These are phyloP conservation scores for Collybia mongolica DNA, from an alignment of 768 basidiomycete species.

Conservation along the genomic window DNA sequence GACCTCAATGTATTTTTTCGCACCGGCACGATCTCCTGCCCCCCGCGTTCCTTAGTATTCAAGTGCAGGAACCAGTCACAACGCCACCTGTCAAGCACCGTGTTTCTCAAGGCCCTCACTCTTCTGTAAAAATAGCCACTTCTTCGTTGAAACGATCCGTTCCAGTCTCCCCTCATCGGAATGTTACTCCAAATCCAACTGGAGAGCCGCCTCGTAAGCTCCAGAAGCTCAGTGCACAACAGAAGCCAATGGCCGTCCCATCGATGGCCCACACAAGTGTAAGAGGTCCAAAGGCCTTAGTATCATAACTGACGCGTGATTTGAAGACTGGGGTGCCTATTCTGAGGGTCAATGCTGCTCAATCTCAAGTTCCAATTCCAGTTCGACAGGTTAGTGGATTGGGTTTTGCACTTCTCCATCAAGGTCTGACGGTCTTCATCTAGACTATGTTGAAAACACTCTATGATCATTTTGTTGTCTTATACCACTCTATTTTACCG, in stretches of 20 bases:
- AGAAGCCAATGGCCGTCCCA: slow-evolving; percentile 42
- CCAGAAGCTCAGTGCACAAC: slow-evolving; percentile 46
- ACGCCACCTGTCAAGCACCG: slow-evolving; percentile 1
- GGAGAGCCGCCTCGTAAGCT: slow-evolving; percentile 65
- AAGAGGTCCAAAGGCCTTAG: slow-evolving; percentile 7
- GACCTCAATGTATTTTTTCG: slow-evolving; percentile 63
- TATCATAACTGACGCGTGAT: slow-evolving; percentile 2
- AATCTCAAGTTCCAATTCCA: slow-evolving; percentile 69
- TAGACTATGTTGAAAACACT: slow-evolving; percentile 75
- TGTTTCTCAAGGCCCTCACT: slow-evolving; percentile 6
- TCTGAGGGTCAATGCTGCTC: slow-evolving; percentile 63
- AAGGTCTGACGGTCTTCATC: slow-evolving; percentile 7
- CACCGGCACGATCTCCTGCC: slow-evolving; percentile 44
- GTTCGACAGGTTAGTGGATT: slow-evolving; percentile 61
- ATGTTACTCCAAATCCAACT: slow-evolving; percentile 16
- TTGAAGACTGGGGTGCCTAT: slow-evolving; percentile 60
- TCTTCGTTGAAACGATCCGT: slow-evolving; percentile 55
- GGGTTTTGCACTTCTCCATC: not conserved
- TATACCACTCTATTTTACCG: slow-evolving; percentile 60
- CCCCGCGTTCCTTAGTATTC: slow-evolving; percentile 36
- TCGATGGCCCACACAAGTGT: slow-evolving; percentile 36
- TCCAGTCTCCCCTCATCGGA: slow-evolving; percentile 24
- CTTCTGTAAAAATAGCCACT: slow-evolving; percentile 4
- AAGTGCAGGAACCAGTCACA: slow-evolving; percentile 26
- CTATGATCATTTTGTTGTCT: slow-evolving; percentile 66